Base-by-base conservation (phyloP, 768 basidiomycete genomes). In the Dacryopinax spathularia region DNA sequence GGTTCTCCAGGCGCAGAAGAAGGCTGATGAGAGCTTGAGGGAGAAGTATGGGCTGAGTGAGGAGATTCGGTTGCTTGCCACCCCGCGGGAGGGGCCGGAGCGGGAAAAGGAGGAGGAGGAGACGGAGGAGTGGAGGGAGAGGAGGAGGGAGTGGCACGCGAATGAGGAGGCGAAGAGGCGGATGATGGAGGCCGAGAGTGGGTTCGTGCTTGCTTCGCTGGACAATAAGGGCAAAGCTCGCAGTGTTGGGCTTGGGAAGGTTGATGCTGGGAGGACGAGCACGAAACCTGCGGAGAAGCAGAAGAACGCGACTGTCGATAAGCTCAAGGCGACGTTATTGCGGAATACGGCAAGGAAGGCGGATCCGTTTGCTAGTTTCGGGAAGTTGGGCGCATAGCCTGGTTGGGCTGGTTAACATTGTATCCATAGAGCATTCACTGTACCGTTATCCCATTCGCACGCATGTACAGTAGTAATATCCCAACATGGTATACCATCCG, bases 1-100 rank as follows among this genome's bases (percentile, higher is more conserved):
- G 75, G 73, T 87, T 0, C 85, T 89, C 59, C 77, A 84, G 69
- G 81, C 79, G 63, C 87, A 87, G 67, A 79, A 82, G 66, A 78
- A 77, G 22, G 80, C 79, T 13, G 94, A 97, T 68, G 85, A 89
- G 56, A 75, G 72, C 9, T 75, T 97, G 60, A 87, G 85, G 70
- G 82, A 78, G 29, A 79, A 82, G 67, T 96, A 91, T 74, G 93
- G 84, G 1, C 74, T 99, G 16, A 87, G 88, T 1, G 80, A 83
- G 62, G 77, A 80, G 2, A 74, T 97, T 56, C 78, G 73, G 35
- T 79, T 96, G 4, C 74, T 87, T 2, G 65, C 44, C 15, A 33
- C 66, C 25, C 31, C 63, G 66, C 63, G n/a, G 68, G 71, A 64
- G 66, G 68, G 33, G 68, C 70, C 33, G 69, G 83, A 79, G 62